Conservation (phyloP, 371 early-diverging fungal genomes). For the Capillidium heterosporum region DNA sequence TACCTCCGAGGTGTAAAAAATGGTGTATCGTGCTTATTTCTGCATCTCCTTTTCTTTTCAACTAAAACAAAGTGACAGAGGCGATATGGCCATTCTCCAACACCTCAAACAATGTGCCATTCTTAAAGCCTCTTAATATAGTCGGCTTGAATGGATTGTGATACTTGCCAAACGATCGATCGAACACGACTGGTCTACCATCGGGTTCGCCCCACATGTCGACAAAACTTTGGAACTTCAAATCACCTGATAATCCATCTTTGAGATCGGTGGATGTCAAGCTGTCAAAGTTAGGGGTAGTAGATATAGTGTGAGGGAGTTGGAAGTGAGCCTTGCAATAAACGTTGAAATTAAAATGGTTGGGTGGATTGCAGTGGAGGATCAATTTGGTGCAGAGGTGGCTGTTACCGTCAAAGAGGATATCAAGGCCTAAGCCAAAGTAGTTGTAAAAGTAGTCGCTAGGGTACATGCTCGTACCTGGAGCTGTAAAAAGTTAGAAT, state of each 20-base stretch:
- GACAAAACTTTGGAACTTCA: neutral
- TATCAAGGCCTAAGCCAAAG: slow-evolving; percentile 51
- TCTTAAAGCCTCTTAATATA: neutral
- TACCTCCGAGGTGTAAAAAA: too few species aligned
- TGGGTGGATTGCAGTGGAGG: slow-evolving; percentile 52
- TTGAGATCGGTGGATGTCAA: neutral
- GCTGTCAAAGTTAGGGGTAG: neutral
- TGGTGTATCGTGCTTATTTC: too few species aligned
- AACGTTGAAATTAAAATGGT: slow-evolving; percentile 39
- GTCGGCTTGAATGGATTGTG: neutral
- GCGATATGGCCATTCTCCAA: neutral
- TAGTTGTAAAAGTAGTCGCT: slow-evolving; percentile 52
- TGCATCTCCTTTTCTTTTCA: too few species aligned
- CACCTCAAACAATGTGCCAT: neutral
- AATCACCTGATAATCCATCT: neutral
- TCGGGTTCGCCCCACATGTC: neutral
- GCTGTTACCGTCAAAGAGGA: slow-evolving; percentile 42
- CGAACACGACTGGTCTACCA: neutral
- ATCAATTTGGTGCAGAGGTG: slow-evolving; percentile 55
- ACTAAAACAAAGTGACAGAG: neutral
- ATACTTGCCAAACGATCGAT: neutral
- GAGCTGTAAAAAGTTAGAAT: too few species aligned
- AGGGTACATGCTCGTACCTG: slow-evolving; percentile 10
- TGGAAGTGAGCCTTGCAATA: neutral
- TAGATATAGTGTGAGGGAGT: neutral